Conservation (phyloP, 75 land plant genomes). For the Adiantum capillusveneris region DNA sequence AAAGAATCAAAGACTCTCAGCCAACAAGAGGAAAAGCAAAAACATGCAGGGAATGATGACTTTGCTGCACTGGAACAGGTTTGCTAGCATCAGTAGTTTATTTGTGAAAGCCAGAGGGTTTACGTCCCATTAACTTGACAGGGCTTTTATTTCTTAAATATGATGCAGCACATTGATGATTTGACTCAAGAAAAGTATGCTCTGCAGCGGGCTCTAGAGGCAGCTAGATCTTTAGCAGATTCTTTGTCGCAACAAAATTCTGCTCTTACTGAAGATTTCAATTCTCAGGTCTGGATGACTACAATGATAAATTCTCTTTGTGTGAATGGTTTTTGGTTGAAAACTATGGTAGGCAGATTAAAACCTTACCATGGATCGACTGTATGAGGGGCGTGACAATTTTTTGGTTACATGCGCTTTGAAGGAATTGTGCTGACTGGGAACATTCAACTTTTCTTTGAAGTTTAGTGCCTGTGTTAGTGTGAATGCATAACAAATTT, state of each 20-base stretch:
- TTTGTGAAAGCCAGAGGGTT: background rate
- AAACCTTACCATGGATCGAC: no score
- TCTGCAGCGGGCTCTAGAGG: slow-evolving; percentile 72
- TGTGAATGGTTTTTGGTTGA: no score
- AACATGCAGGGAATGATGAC: slow-evolving; percentile 34
- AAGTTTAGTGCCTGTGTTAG: no score
- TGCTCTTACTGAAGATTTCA: slow-evolving; percentile 74
- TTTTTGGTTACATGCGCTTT: no score
- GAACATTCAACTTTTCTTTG: no score
- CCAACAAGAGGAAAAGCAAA: background rate
- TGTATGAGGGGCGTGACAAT: no score
- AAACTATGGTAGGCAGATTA: no score
- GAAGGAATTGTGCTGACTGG: no score
- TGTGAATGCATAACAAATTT: no score
- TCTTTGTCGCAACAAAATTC: slow-evolving; percentile 76
- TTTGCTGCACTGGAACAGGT: slow-evolving; percentile 78
- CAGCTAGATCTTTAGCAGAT: slow-evolving; percentile 59
- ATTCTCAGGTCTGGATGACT: slow-evolving; percentile 94
- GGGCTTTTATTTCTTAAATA: slow-evolving; percentile 1
- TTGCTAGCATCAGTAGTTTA: background rate
- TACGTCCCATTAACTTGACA: background rate
- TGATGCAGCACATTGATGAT: slow-evolving; percentile 90
- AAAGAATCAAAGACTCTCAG: background rate
- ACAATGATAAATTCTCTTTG: no score
- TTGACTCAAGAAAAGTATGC: slow-evolving; percentile 90